Evolutionary conservation across 108 stramenopile genomes (phyloP), one percentile per base, ranked within the genome.

Genomic region (Licmophora abbreviata): DNA sequence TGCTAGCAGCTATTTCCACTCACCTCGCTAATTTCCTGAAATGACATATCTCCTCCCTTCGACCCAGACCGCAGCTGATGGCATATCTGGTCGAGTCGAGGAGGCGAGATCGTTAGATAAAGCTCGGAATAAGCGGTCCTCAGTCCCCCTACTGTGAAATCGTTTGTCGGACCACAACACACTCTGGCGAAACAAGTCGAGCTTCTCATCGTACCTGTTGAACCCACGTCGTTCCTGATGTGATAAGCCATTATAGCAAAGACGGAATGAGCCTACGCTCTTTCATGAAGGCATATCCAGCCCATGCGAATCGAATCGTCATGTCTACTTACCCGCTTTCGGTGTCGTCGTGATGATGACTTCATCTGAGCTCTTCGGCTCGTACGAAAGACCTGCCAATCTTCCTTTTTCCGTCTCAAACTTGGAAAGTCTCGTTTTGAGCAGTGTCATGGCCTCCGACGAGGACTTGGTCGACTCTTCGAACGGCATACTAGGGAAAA

Each of bases 331-430:
- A 28, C 54, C 37, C 11, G 41, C 72, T 33, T 74, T 74, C 27
- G 72, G 72, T 12, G 72, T 64, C 4, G 72, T 74, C 10, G 72
- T 68, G 15, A 74, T 74, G 6, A 48, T 61, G 2, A 74, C 66
- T 24, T 74, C 72, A 35, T 62, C 27, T 4, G 55, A 40, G 24
- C 23, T 20, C 28, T 35, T 25, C 1, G 72, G 72, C 4, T 28
- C 21, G 37, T 74, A 74, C 22, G 36, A 22, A 8, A 74, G 44
- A 17, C 72, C 72, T 25, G 56, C 51, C 20, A 63, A 42, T 14
- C 72, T 49, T 25, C 72, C 66, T 23, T 64, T 48, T 44, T 68
- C 72, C 4, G 72, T 68, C 59, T 74, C 72, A 21, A 74, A 74
- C 12, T 49, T 44, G 17, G 54, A 28, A 22, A 74, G 49, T 12